A percentile compares a stretch with the other conserved stretches of the same genome.
Evolutionary conservation across 2,329 filamentous ascomycete species (phyloP).

Genomic region (Penicillium sp.): DNA sequence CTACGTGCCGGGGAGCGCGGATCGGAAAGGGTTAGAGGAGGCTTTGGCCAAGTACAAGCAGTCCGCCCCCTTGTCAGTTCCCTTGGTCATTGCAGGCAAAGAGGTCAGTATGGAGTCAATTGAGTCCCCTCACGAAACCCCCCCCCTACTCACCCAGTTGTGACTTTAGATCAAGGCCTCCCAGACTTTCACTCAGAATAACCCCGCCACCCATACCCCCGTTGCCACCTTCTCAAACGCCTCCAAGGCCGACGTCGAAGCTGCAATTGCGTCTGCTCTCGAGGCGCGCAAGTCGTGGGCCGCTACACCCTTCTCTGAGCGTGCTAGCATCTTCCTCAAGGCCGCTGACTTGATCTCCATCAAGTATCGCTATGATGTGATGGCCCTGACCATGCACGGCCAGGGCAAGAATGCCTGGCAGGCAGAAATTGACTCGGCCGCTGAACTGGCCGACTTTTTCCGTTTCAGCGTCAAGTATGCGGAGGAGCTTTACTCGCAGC

Average conservation of each 20-base stretch:
- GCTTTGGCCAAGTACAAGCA: conserved; percentile 66
- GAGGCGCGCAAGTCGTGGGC: conserved; percentile 85
- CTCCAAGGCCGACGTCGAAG: conserved; percentile 65
- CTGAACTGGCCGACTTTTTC: conserved; percentile 87
- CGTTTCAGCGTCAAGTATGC: conserved; percentile 89
- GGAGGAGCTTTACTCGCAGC: conserved; percentile 80
- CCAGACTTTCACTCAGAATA: conserved; percentile 56
- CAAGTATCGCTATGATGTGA: conserved; percentile 95
- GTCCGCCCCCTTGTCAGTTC: conserved; percentile 67
- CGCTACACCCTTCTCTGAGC: conserved; percentile 76
- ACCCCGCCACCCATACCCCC: conserved; percentile 73
- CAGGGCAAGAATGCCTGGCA: conserved; percentile 99
- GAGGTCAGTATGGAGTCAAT: conserved; percentile 47
- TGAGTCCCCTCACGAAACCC: neutral
- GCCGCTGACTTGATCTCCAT: conserved; percentile 82
- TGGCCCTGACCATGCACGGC: conserved; percentile 91
- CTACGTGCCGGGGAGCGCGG: conserved; percentile 75
- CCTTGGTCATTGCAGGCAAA: conserved; percentile 76
- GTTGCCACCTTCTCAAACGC: conserved; percentile 84
- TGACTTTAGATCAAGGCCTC: conserved; percentile 28
- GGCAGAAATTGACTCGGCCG: conserved; percentile 94
- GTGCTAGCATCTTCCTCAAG: conserved; percentile 91
- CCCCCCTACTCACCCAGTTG: too few relatives aligned
- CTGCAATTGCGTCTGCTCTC: conserved; percentile 77
- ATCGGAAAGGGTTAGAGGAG: conserved; percentile 68